Conservation (phyloP, 2,329 filamentous ascomycete genomes). For the Cercospora brassicicola region DNA sequence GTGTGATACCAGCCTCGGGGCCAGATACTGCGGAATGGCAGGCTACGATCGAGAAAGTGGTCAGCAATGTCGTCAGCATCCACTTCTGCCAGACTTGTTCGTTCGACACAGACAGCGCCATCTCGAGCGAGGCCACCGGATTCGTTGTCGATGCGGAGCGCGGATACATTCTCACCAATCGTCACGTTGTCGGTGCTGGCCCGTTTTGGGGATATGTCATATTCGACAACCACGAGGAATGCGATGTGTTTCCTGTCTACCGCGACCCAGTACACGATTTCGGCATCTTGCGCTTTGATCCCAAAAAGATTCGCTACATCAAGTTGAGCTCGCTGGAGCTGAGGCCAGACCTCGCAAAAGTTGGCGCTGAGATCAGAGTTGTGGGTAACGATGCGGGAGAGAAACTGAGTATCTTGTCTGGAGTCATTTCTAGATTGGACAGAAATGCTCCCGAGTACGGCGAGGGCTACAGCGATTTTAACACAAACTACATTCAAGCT, state of each 20-base stretch:
- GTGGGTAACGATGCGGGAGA: slow-evolving; percentile 98
- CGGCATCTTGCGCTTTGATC: slow-evolving; percentile 93
- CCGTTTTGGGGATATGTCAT: slow-evolving; percentile 98
- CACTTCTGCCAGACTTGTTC: slow-evolving; percentile 97
- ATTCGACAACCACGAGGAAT: slow-evolving; percentile 97
- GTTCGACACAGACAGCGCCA: slow-evolving; percentile 93
- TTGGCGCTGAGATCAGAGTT: slow-evolving; percentile 91
- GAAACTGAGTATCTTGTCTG: slow-evolving; percentile 95
- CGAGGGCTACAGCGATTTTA: slow-evolving; percentile 98
- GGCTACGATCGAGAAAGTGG: slow-evolving; percentile 88
- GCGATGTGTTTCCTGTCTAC: slow-evolving; percentile 94
- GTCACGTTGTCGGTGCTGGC: slow-evolving; percentile 88
- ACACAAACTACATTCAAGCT: slow-evolving; percentile 93
- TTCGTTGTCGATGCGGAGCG: slow-evolving; percentile 95
- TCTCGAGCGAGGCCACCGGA: slow-evolving; percentile 93
- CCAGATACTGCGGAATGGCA: slow-evolving; percentile 85
- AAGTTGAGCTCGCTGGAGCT: slow-evolving; percentile 76
- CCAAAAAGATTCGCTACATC: slow-evolving; percentile 97
- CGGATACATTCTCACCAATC: slow-evolving; percentile 64
- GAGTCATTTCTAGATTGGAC: slow-evolving; percentile 93
- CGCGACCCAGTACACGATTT: slow-evolving; percentile 98
- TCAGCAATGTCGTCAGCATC: slow-evolving; percentile 96
- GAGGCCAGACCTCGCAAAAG: slow-evolving; percentile 79
- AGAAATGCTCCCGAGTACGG: slow-evolving; percentile 97
- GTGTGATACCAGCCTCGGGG: slow-evolving; percentile 49